Percentiles rank a stretch among this genome's conserved stretches.
phyloP scores from a whole-genome alignment of 768 basidiomycete genomes.

The Auriscalpium vulgare region DNA sequence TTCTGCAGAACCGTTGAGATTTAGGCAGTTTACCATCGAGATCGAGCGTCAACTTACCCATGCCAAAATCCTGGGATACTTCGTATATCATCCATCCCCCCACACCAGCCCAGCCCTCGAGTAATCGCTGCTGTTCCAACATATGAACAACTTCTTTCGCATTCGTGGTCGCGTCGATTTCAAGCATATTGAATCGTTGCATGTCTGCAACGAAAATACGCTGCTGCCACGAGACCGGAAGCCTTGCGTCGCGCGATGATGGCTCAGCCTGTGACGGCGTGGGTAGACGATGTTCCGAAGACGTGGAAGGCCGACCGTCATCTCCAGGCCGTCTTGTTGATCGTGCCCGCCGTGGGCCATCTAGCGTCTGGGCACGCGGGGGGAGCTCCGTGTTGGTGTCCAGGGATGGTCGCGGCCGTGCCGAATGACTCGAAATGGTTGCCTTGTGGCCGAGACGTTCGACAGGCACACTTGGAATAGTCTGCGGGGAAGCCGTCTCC shows the following conservation, averaged over 20 bases:
- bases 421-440: conserved; percentile 8
- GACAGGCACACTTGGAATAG: background rate
- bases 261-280: conserved; percentile 22
- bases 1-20: conserved; percentile 39
- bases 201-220: conserved; percentile 71
- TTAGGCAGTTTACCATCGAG: background rate
- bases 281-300: conserved; percentile 15
- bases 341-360: background rate
- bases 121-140: conserved; percentile 56
- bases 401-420: conserved; percentile 24
- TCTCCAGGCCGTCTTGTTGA: conserved; percentile 16
- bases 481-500: conserved; percentile 20
- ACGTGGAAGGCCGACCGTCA: conserved; percentile 19
- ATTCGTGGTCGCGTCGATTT: conserved; percentile 56
- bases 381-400: conserved; percentile 16
- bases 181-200: conserved; percentile 70
- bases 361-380: background rate
- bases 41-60: conserved; percentile 56
- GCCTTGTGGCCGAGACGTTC: conserved; percentile 8
- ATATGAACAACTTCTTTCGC: conserved; percentile 67
- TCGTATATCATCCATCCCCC: conserved; percentile 88
- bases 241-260: conserved; percentile 6
- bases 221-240: conserved; percentile 40
- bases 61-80: conserved; percentile 83
- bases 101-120: conserved; percentile 50